A percentile compares a stretch with the other conserved stretches of the same genome.
phyloP scores from a whole-genome alignment of 2,329 filamentous ascomycete species.

The Madurella mycetomatis region DNA sequence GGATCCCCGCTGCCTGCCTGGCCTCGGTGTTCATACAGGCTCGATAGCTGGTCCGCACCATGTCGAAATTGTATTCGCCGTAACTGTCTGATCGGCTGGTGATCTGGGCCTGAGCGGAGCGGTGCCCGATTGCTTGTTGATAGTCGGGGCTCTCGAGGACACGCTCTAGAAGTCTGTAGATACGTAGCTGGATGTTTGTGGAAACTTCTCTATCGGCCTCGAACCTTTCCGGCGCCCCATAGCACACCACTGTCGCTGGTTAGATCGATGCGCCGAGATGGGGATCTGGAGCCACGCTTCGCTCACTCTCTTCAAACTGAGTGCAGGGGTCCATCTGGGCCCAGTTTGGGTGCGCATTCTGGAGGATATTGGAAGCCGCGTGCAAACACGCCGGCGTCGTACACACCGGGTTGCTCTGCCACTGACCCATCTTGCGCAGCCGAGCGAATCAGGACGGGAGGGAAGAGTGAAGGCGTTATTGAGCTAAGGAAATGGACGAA shows the following conservation, averaged over 20 bases:
- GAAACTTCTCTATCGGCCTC: not conserved
- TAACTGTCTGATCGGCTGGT: constrained; percentile 20
- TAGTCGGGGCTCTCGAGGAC: constrained; percentile 11
- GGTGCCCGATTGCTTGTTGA: constrained; percentile 8
- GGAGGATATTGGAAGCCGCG: constrained; percentile 53
- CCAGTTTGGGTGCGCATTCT: constrained; percentile 53
- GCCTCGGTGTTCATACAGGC: constrained; percentile 61
- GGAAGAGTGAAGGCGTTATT: not conserved
- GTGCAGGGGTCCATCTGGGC: constrained; percentile 61
- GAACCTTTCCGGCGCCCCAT: constrained; percentile 1
- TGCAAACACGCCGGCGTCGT: constrained; percentile 58
- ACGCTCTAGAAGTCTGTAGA: not conserved
- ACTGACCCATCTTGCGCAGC: constrained; percentile 18
- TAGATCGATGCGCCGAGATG: not conserved
- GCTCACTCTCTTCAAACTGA: constrained; percentile 56
- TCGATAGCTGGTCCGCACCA: constrained; percentile 60
- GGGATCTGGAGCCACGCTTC: too few relatives aligned
- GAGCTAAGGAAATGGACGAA: not conserved
- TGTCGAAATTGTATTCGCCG: constrained; percentile 61
- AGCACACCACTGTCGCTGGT: constrained; percentile 15
- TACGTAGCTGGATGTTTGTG: not conserved
- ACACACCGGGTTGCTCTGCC: constrained; percentile 37
- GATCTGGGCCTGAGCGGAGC: constrained; percentile 2
- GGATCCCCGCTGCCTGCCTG: constrained; percentile 50
- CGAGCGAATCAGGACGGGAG: not conserved